These are phyloP conservation scores for Vigna hirtella DNA, from an alignment of 306 rosid species.

Conservation along the genomic window DNA sequence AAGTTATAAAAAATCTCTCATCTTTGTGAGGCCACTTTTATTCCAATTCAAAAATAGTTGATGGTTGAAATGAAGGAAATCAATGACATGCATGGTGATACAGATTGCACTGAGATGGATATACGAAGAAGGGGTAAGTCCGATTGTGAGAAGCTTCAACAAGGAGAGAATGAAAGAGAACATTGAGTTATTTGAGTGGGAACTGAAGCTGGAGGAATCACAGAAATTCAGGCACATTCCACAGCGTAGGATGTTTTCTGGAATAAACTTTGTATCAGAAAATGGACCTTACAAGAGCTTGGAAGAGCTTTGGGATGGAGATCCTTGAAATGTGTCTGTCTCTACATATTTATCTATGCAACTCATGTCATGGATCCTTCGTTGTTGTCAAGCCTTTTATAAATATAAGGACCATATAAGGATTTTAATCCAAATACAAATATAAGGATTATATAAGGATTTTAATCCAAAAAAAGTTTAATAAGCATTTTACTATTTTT, in stretches of 20 bases:
- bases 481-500: no score
- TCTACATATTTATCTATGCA: no score
- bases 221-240: constrained; percentile 50
- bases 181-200: constrained; percentile 50
- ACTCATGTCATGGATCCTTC: no score
- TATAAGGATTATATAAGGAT: accelerated
- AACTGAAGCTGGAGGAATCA: constrained; percentile 31
- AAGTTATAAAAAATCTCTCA: no score
- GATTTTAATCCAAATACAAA: no score
- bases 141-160: constrained; percentile 55
- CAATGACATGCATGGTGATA: neutral
- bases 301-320: constrained; percentile 57
- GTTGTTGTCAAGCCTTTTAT: no score
- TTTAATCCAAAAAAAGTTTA: no score
- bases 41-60: no score
- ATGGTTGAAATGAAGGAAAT: no score
- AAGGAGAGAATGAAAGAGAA: constrained; percentile 62
- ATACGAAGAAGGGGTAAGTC: constrained; percentile 39
- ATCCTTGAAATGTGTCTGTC: neutral
- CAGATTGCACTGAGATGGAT: constrained; percentile 47
- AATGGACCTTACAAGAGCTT: constrained; percentile 52
- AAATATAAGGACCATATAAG: no score
- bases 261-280: constrained; percentile 38
- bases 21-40: no score
- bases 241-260: constrained; percentile 38